Conservation (phyloP, 2,329 filamentous ascomycete species). For the Pestalotiopsis sp. region DNA sequence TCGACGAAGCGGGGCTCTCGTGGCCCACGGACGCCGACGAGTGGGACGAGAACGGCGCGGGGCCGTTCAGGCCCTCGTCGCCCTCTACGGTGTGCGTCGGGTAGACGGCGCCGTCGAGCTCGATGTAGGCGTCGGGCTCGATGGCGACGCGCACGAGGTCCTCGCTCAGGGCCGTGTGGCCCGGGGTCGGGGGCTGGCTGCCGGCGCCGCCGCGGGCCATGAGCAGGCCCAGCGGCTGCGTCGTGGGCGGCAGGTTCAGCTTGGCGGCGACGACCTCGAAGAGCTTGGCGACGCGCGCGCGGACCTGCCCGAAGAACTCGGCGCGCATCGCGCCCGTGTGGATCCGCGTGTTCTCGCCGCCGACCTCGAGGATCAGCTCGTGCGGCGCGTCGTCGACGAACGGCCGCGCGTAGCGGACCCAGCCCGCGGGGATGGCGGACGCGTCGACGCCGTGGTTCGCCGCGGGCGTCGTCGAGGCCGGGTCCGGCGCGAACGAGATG, state of each 20-base stretch:
- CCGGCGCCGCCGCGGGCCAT: conserved; percentile 66
- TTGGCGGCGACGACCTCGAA: conserved; percentile 83
- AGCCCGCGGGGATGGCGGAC: conserved; percentile 41
- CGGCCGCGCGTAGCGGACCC: conserved; percentile 81
- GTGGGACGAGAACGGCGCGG: conserved; percentile 31
- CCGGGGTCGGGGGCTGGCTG: conserved; percentile 66
- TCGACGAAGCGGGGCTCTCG: conserved; percentile 36
- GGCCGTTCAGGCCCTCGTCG: conserved; percentile 23
- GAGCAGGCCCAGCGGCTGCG: conserved; percentile 65
- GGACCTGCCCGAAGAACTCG: conserved; percentile 74
- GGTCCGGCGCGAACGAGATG: conserved; percentile 64
- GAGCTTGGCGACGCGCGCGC: conserved; percentile 70
- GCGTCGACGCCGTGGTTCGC: conserved; percentile 21
- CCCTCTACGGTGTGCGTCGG: conserved; percentile 27
- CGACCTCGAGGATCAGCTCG: conserved; percentile 81
- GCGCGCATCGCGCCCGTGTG: conserved; percentile 52
- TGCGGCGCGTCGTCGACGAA: conserved; percentile 76
- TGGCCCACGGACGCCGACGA: conserved; percentile 33
- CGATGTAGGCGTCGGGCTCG: conserved; percentile 60
- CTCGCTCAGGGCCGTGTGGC: conserved; percentile 70
- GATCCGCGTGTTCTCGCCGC: conserved; percentile 59
- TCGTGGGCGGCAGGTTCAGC: conserved; percentile 66
- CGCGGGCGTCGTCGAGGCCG: conserved; percentile 3
- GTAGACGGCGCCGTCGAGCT: conserved; percentile 58
- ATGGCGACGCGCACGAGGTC: conserved; percentile 69